Base-by-base conservation (phyloP, 139 green algal genomes). In the Medakamo hakoo region DNA sequence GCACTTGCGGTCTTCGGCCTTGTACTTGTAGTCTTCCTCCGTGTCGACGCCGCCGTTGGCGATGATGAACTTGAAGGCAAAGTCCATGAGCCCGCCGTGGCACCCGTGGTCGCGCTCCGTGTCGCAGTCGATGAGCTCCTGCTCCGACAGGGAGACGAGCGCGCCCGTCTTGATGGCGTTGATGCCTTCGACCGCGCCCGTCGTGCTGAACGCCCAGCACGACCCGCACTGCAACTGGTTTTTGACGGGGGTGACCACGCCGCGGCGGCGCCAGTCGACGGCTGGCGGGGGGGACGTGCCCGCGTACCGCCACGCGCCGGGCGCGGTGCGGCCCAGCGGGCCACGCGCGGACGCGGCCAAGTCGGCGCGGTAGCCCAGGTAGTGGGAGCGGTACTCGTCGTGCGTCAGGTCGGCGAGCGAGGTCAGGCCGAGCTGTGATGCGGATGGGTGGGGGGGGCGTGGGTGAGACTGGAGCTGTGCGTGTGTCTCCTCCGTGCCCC, bases 151-250 rank as follows among this genome's bases (percentile, higher is more conserved):
- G 0, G 78, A 77, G 2, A 88, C 62, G 3, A 96, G 76, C 69
- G 91, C 67, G 23, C 81, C 83, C 22, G 80, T 95, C 23, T 77
- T 68, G 57, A 98, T 89, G 24, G 76, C 71, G 66, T 90, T 94
- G 67, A 87, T 79, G 56, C 93, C 93, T 76, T 98, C 92, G 4
- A 98, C 74, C 2, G 80, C 67, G 57, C 91, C 91, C 3, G 83
- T 95, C 16, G 91, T 88, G 18, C 82, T 89, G 69, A 98, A 98
- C 2, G 92, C 88, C 92, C 92, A 98, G 85, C 92, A 98, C 1
- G 73, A 86, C 5, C 92, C 92, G 72, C 92, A 98, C 76, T 86
- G 76, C 59, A 68, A 26, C 76, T 98, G 91, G 75, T 98, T 97
- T 77, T 97, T 97, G 4, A 97, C 84, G 64, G 71, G 63, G 4